A percentile compares a stretch with the other conserved stretches of the same genome.
Conservation (phyloP, 257 asterid genomes). For the Cinchona pubescens region DNA sequence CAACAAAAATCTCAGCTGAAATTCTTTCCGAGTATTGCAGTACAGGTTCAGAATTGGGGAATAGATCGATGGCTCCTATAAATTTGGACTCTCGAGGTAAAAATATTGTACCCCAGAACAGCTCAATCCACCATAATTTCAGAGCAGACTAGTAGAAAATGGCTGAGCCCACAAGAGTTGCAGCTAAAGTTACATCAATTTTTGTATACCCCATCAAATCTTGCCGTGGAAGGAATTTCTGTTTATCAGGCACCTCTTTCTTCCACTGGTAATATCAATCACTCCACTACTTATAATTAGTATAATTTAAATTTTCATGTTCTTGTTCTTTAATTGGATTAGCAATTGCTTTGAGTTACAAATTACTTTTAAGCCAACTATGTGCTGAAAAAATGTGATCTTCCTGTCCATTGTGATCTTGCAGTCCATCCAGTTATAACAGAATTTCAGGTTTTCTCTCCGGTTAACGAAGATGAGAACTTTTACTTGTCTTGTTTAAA, state of each 20-base stretch:
- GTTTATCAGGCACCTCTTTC: slow-evolving; percentile 55
- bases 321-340: not conserved
- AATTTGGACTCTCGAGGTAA: not conserved
- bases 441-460: not conserved
- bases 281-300: not conserved
- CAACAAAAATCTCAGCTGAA: too few species aligned
- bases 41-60: too few species aligned
- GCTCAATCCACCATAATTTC: not conserved
- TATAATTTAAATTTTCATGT: not conserved
- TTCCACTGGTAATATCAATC: slow-evolving; percentile 40
- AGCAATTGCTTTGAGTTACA: not conserved
- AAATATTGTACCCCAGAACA: not conserved
- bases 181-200: slow-evolving; percentile 45
- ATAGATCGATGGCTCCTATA: not conserved
- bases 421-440: not conserved
- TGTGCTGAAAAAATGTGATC: not conserved
- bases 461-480: not conserved
- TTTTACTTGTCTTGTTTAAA: not conserved
- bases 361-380: not conserved
- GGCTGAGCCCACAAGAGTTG: slow-evolving; percentile 18
- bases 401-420: too few species aligned
- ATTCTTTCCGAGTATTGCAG: too few species aligned
- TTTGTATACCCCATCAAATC: slow-evolving; percentile 72
- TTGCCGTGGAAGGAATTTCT: slow-evolving; percentile 69
- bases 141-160: slow-evolving; percentile 14